Evolutionary conservation across 768 basidiomycete genomes (phyloP).

Genomic region (Collybia sp.): DNA sequence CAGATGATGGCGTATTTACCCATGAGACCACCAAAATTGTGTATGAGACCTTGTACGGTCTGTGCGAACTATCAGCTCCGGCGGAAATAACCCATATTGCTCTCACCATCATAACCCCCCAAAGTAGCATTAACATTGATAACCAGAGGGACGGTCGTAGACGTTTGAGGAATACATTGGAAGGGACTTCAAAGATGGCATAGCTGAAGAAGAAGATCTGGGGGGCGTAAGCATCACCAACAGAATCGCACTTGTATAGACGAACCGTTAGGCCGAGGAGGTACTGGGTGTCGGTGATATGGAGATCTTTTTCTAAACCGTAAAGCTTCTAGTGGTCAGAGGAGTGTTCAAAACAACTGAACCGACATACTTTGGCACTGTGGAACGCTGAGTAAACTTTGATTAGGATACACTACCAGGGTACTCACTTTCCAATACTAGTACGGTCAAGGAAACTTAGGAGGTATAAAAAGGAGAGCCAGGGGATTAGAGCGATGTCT

Average conservation of each 20-base stretch:
- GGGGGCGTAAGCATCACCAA: not conserved
- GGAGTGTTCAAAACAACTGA: not conserved
- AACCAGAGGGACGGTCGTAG: slow-evolving; percentile 77
- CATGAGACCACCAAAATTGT: slow-evolving; percentile 64
- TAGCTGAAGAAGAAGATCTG: slow-evolving; percentile 59
- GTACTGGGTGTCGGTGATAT: slow-evolving; percentile 64
- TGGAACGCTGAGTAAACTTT: slow-evolving; percentile 4
- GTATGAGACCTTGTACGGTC: slow-evolving; percentile 71
- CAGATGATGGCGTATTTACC: slow-evolving; percentile 30
- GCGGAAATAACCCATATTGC: not conserved
- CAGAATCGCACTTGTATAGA: not conserved
- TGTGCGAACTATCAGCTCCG: slow-evolving; percentile 22
- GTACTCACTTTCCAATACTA: slow-evolving; percentile 46
- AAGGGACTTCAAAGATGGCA: slow-evolving; percentile 73
- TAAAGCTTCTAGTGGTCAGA: slow-evolving; percentile 45
- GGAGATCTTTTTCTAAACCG: slow-evolving; percentile 49
- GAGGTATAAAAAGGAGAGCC: slow-evolving; percentile 73
- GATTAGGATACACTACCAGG: slow-evolving; percentile 11
- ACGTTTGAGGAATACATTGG: slow-evolving; percentile 68
- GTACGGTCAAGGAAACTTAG: slow-evolving; percentile 60
- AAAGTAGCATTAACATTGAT: slow-evolving; percentile 64
- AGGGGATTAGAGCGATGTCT: slow-evolving; percentile 60
- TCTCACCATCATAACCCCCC: slow-evolving; percentile 73
- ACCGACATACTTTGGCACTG: slow-evolving; percentile 39
- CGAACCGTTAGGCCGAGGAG: slow-evolving; percentile 53